A percentile compares a stretch with the other conserved stretches of the same genome.
Conservation (phyloP, 257 asterid genomes). For the Knoxia roxburghii region DNA sequence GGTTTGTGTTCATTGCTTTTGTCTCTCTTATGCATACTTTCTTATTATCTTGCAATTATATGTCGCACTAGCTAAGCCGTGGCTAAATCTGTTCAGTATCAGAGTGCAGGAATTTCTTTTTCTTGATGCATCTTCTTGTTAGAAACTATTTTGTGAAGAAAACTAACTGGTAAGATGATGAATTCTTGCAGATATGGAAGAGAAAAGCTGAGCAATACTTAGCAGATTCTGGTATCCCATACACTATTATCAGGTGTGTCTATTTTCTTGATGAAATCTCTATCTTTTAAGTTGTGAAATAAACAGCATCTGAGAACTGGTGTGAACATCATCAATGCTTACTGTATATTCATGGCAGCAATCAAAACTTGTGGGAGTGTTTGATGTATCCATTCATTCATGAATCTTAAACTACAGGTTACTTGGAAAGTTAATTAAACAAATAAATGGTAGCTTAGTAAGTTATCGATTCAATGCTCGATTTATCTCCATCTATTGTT, state of each 20-base stretch:
- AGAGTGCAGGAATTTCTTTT: not conserved
- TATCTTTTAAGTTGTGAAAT: not conserved
- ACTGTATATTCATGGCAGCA: too few relatives aligned
- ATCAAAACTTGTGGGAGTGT: not conserved
- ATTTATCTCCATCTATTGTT: not conserved
- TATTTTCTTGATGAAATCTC: not conserved
- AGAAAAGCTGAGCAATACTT: slow-evolving; percentile 89
- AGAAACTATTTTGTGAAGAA: not conserved
- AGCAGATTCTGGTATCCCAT: slow-evolving; percentile 86
- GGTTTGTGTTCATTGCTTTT: not conserved
- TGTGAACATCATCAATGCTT: too few relatives aligned
- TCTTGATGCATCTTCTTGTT: not conserved
- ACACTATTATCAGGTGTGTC: slow-evolving; percentile 79
- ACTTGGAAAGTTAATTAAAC: not conserved
- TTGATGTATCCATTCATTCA: too few relatives aligned
- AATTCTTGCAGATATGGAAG: slow-evolving; percentile 64
- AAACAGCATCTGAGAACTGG: not conserved
- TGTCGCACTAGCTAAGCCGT: too few relatives aligned
- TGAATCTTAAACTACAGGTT: not conserved
- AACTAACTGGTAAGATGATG: not conserved
- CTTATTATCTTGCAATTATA: too few relatives aligned
- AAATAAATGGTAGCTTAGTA: not conserved
- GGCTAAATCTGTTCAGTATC: not conserved
- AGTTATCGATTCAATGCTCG: too few relatives aligned
- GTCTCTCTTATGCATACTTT: too few relatives aligned